phyloP scores from a whole-genome alignment of 495 filamentous ascomycete species.

The Penicillium atrosanguineum region DNA sequence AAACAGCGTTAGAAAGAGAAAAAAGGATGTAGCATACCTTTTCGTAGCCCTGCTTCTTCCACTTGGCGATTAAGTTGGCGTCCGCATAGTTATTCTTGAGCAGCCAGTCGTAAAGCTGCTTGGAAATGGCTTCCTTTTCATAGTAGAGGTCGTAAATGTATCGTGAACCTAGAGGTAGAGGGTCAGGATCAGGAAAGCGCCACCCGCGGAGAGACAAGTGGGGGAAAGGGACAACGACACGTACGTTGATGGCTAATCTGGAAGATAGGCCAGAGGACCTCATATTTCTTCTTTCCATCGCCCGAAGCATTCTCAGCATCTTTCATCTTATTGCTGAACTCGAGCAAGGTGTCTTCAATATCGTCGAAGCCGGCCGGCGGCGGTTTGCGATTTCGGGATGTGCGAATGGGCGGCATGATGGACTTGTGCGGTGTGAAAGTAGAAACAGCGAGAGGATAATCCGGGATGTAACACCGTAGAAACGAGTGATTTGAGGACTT shows the following conservation, averaged over 20 bases:
- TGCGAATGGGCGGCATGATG: conserved; percentile 83
- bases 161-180: conserved; percentile 54
- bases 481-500: not conserved
- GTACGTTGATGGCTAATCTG: conserved; percentile 93
- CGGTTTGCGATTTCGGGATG: conserved; percentile 75
- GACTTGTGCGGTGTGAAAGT: not conserved
- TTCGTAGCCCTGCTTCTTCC: conserved; percentile 99
- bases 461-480: conserved; percentile 1
- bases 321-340: conserved; percentile 98
- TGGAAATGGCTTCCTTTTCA: conserved; percentile 91
- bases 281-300: conserved; percentile 78
- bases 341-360: conserved; percentile 92
- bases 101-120: conserved; percentile 90
- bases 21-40: conserved; percentile 57
- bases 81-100: conserved; percentile 97
- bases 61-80: conserved; percentile 93
- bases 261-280: conserved; percentile 94
- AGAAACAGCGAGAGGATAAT: not conserved
- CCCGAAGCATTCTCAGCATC: conserved; percentile 83
- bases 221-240: conserved; percentile 18
- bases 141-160: conserved; percentile 99
- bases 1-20: not conserved
- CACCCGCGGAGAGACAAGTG: not conserved
- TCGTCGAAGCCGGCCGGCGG: conserved; percentile 95
- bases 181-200: not conserved